Evolutionary conservation across 108 stramenopile genomes (phyloP).

Genomic region (Nannochloropsis oceanica): DNA sequence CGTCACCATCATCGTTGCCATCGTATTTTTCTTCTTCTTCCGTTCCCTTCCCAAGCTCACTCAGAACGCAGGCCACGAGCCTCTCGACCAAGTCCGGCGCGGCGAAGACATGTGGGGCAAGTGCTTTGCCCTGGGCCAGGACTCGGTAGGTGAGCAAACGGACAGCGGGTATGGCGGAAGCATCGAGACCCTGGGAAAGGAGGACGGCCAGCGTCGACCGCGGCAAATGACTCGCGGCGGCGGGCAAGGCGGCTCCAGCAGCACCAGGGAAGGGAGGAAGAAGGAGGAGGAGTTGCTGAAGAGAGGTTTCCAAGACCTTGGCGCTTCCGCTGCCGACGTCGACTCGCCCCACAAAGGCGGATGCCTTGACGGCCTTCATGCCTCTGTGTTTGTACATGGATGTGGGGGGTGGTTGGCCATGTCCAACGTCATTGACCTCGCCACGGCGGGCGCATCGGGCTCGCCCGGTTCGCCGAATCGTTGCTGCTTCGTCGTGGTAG

Average conservation of each 20-base stretch:
- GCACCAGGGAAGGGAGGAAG: background rate
- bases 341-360: background rate
- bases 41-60: background rate
- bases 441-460: too few relatives aligned
- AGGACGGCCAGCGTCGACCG: background rate
- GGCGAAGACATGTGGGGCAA: background rate
- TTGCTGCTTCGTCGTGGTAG: too few relatives aligned
- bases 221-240: background rate
- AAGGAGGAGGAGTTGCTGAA: background rate
- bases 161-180: background rate
- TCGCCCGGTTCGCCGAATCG: too few relatives aligned
- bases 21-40: background rate
- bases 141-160: background rate
- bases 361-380: background rate
- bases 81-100: background rate
- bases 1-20: background rate
- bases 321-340: background rate
- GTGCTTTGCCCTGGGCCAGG: background rate
- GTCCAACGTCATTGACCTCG: too few relatives aligned
- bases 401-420: too few relatives aligned
- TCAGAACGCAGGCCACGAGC: background rate
- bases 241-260: background rate
- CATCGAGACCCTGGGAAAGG: background rate
- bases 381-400: background rate
- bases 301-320: background rate